Conservation (phyloP, 305 asterid genomes). For the Fraxinus paxiana region DNA sequence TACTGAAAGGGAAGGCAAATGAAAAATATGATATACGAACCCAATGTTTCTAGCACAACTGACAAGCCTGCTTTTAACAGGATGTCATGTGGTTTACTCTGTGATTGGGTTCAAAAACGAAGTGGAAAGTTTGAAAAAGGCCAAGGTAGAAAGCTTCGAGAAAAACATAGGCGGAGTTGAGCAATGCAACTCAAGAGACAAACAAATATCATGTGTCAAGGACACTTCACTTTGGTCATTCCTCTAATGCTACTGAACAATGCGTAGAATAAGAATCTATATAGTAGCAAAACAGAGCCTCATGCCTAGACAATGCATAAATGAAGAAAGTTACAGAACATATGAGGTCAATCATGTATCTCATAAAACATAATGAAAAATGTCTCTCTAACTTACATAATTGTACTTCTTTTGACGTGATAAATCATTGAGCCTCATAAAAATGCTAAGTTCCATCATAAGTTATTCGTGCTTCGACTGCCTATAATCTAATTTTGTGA, state of each 20-base stretch:
- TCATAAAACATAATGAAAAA: background rate
- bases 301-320: background rate
- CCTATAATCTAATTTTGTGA: slow-evolving; percentile 6
- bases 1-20: background rate
- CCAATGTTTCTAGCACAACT: background rate
- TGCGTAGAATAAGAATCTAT: background rate
- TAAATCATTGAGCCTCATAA: background rate
- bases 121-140: background rate
- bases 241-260: background rate
- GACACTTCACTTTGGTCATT: background rate
- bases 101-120: background rate
- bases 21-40: background rate
- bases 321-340: background rate
- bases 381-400: background rate
- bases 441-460: background rate
- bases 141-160: background rate
- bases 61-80: background rate
- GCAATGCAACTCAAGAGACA: background rate
- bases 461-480: background rate
- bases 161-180: background rate
- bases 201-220: background rate
- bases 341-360: background rate
- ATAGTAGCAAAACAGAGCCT: background rate
- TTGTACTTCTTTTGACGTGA: background rate
- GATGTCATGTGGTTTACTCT: background rate